Percentiles rank a stretch among this genome's conserved stretches.
Evolutionary conservation across 2,329 filamentous ascomycete species (phyloP).

Genomic region (Sphaerulina populicola): DNA sequence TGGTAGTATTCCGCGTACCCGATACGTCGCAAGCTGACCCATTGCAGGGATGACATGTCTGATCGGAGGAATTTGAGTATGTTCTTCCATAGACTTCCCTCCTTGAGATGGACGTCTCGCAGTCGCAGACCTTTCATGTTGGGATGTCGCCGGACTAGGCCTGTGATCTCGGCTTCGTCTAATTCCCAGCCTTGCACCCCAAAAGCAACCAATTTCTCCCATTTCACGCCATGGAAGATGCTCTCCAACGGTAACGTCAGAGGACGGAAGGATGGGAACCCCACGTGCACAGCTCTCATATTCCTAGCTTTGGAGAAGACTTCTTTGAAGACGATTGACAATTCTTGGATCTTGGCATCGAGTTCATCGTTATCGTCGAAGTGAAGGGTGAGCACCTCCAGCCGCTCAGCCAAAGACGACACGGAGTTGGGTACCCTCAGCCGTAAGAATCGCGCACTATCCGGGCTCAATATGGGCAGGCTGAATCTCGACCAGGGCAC

Average conservation of each 20-base stretch:
- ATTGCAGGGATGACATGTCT: slow-evolving; percentile 51
- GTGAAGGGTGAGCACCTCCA: slow-evolving; percentile 56
- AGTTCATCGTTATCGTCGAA: slow-evolving; percentile 53
- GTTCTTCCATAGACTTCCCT: slow-evolving; percentile 53
- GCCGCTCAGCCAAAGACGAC: slow-evolving; percentile 46
- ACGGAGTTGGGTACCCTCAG: slow-evolving; percentile 43
- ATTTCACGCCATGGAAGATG: slow-evolving; percentile 55
- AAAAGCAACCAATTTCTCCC: slow-evolving; percentile 54
- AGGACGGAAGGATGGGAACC: slow-evolving; percentile 51
- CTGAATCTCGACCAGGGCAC: slow-evolving; percentile 51
- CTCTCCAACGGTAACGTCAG: slow-evolving; percentile 51
- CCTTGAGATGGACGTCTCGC: slow-evolving; percentile 52
- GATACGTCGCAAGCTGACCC: slow-evolving; percentile 55
- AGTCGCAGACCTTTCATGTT: slow-evolving; percentile 52
- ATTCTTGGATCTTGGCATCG: slow-evolving; percentile 49
- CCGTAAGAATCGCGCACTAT: slow-evolving; percentile 48
- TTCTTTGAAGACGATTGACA: slow-evolving; percentile 50
- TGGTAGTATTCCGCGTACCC: slow-evolving; percentile 52
- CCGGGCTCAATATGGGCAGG: slow-evolving; percentile 54
- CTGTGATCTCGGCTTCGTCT: slow-evolving; percentile 52
- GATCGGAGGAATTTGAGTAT: slow-evolving; percentile 50
- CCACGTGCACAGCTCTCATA: slow-evolving; percentile 56
- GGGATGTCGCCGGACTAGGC: slow-evolving; percentile 48
- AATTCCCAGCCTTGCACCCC: slow-evolving; percentile 59
- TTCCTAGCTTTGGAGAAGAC: slow-evolving; percentile 53